phyloP scores from a whole-genome alignment of 495 filamentous ascomycete genomes.

The Tuber calosporum region DNA sequence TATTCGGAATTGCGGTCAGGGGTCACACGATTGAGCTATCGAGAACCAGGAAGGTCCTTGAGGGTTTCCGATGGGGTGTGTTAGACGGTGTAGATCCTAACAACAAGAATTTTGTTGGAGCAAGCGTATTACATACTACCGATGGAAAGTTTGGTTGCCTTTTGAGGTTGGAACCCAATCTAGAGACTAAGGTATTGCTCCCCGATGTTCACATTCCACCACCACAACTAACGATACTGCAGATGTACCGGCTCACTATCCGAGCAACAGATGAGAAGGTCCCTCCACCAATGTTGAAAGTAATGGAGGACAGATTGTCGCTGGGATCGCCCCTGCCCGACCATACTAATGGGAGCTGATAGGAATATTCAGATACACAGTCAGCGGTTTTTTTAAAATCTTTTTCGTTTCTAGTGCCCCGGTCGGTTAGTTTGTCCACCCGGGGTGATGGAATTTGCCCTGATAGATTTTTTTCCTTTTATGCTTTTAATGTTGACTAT shows the following conservation, averaged over 20 bases:
- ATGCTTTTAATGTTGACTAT: not conserved
- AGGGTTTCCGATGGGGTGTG: conserved; percentile 82
- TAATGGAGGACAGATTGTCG: conserved; percentile 76
- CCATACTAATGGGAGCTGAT: conserved; percentile 11
- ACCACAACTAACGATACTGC: conserved; percentile 38
- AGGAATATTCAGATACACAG: not conserved
- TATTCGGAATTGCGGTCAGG: conserved; percentile 59
- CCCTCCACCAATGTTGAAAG: conserved; percentile 67
- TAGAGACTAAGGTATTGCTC: conserved; percentile 66
- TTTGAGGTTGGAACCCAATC: conserved; percentile 90
- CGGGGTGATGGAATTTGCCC: not conserved
- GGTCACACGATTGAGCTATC: conserved; percentile 49
- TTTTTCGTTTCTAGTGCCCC: not conserved
- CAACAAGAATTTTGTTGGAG: conserved; percentile 84
- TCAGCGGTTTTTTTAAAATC: not conserved
- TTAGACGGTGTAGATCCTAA: conserved; percentile 83
- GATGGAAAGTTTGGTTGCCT: conserved; percentile 90
- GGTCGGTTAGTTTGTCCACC: not conserved
- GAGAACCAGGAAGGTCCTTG: conserved; percentile 52
- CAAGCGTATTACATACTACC: conserved; percentile 77
- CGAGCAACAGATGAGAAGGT: conserved; percentile 87
- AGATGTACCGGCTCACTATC: conserved; percentile 96
- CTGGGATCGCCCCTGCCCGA: conserved; percentile 46
- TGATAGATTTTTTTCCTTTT: not conserved
- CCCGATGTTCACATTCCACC: not conserved